Conservation (phyloP, 192 early-diverging fungal genomes). For the Allomyces javanicus region DNA sequence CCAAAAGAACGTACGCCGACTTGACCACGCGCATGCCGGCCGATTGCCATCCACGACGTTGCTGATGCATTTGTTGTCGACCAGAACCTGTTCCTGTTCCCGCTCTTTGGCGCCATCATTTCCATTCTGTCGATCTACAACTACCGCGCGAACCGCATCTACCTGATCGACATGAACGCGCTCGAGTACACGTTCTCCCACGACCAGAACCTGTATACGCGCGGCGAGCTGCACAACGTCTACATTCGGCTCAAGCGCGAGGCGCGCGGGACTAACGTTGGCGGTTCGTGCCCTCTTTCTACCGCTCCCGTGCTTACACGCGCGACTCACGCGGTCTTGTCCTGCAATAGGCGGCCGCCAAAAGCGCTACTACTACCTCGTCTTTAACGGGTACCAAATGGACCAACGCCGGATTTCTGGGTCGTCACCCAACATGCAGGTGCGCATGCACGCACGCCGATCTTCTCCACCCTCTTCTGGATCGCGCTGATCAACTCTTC, state of each 20-base stretch:
- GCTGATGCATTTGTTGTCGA: background rate
- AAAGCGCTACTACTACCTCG: background rate
- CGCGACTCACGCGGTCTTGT: no score
- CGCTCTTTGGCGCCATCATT: background rate
- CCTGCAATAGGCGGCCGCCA: no score
- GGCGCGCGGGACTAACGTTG: background rate
- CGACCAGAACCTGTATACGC: background rate
- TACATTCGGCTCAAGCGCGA: constrained; percentile 1
- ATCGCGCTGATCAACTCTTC: no score
- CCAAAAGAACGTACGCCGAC: background rate
- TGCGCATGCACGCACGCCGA: background rate
- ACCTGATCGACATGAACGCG: background rate
- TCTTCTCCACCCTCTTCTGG: no score
- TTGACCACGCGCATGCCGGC: no score
- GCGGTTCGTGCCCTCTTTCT: no score
- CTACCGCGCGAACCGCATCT: background rate
- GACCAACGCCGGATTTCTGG: background rate
- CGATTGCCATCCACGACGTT: no score
- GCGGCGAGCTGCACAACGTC: background rate
- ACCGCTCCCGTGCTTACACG: no score
- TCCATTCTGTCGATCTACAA: background rate
- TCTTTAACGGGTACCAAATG: background rate
- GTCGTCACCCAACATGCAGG: background rate
- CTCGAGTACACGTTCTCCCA: background rate
- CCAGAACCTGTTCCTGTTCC: background rate